These are phyloP conservation scores for Candida verbasci DNA, from an alignment of 805 yeast genomes.

Conservation along the genomic window DNA sequence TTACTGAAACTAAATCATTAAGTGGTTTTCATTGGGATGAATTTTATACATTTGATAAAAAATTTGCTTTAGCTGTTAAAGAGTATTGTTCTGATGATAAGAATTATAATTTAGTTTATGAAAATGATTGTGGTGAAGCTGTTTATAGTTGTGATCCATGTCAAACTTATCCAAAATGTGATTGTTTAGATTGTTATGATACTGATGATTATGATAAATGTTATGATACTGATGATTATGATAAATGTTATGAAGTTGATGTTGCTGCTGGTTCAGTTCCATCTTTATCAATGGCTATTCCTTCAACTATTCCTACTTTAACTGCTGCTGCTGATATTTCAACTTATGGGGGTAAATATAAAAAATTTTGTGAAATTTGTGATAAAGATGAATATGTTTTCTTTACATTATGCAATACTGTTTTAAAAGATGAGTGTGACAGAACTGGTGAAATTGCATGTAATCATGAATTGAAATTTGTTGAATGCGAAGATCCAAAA, in stretches of 20 bases:
- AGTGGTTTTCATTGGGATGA: neutral
- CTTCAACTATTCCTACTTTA: neutral
- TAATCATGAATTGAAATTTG: conserved; percentile 7
- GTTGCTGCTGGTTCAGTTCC: neutral
- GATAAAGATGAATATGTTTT: conserved; percentile 1
- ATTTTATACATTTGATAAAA: conserved; percentile 2
- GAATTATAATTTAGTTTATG: conserved; percentile 3
- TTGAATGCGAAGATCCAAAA: neutral
- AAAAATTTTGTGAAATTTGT: conserved; percentile 2
- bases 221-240: neutral
- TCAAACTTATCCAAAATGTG: neutral
- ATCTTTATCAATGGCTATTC: neutral
- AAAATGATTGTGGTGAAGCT: conserved; percentile 2
- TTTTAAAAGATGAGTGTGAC: conserved; percentile 31
- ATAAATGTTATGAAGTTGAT: neutral
- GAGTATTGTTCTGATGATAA: neutral
- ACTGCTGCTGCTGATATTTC: neutral
- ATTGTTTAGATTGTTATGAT: neutral
- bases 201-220: neutral
- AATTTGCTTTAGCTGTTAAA: conserved; percentile 4
- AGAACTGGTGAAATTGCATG: conserved; percentile 6
- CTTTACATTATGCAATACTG: conserved; percentile 47
- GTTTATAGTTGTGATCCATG: conserved; percentile 1
- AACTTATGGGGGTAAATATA: neutral
- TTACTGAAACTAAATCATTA: neutral